Evolutionary conservation across 2,329 filamentous ascomycete genomes (phyloP).

Genomic region (Xylariaceae sp.): DNA sequence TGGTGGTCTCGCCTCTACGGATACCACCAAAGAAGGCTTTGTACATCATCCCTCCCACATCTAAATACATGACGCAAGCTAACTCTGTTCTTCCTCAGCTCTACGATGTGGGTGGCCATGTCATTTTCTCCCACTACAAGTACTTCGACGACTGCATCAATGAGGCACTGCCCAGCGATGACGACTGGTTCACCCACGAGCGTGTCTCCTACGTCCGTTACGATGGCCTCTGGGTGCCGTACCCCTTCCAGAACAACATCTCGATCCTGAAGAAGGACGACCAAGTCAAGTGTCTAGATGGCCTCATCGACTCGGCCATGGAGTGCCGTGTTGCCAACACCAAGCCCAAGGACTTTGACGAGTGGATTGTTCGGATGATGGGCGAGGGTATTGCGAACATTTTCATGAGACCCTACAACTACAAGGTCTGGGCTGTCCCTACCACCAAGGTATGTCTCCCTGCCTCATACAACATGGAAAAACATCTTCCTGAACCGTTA

Average conservation of each 20-base stretch:
- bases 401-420: conserved; percentile 99
- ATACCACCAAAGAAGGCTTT: conserved; percentile 92
- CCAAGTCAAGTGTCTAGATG: conserved; percentile 88
- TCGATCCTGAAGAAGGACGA: conserved; percentile 97
- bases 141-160: conserved; percentile 99
- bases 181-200: conserved; percentile 97
- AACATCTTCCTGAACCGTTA: conserved; percentile 6
- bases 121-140: conserved; percentile 99
- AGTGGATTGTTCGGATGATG: conserved; percentile 94
- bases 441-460: conserved; percentile 79
- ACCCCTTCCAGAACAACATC: conserved; percentile 99
- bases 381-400: conserved; percentile 83
- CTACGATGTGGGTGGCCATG: conserved; percentile 96
- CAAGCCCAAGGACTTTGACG: conserved; percentile 95
- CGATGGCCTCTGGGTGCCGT: conserved; percentile 94
- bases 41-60: conserved; percentile 51
- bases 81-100: conserved; percentile 48
- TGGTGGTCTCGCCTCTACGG: conserved; percentile 91
- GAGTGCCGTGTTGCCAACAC: conserved; percentile 78
- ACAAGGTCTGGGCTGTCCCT: conserved; percentile 98
- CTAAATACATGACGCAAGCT: conserved; percentile 3
- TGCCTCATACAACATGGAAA: too few species aligned
- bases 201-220: conserved; percentile 98
- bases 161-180: conserved; percentile 87
- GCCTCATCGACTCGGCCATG: conserved; percentile 89